Percentiles rank a stretch among this genome's conserved stretches.
Conservation (phyloP, 73 alveolate species). For the Paramecium biaurelia region DNA sequence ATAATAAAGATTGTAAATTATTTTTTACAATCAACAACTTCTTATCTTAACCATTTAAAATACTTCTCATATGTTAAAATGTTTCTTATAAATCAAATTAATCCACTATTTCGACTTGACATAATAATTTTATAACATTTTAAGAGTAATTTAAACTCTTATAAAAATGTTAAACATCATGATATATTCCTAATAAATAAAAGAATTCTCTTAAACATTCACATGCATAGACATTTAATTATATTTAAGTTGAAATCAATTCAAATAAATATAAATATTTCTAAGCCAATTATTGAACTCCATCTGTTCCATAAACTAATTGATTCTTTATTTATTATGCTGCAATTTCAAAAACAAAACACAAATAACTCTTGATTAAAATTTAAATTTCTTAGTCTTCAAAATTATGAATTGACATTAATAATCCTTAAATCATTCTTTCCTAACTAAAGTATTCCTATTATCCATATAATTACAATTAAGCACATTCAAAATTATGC, state of each 20-base stretch:
- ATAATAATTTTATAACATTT: not conserved
- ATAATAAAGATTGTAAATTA: not conserved
- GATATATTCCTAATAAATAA: constrained; percentile 5
- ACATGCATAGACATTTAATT: not conserved
- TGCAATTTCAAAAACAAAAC: constrained; percentile 40
- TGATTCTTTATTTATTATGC: not conserved
- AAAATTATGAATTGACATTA: constrained; percentile 22
- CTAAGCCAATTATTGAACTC: not conserved
- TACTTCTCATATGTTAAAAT: not conserved
- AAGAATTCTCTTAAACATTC: constrained; percentile 44
- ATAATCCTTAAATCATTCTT: constrained; percentile 15
- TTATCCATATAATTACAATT: constrained; percentile 22
- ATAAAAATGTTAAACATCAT: not conserved
- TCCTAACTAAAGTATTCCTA: constrained; percentile 25
- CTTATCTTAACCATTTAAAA: not conserved
- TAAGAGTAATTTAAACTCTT: not conserved
- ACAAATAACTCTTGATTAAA: not conserved
- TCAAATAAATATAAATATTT: not conserved
- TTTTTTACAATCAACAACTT: constrained; percentile 5
- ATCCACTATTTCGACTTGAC: not conserved
- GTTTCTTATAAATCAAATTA: constrained; percentile 4
- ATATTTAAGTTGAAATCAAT: not conserved
- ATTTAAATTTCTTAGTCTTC: not conserved
- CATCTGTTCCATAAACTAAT: not conserved
- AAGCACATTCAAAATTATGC: constrained; percentile 14